A percentile compares a stretch with the other conserved stretches of the same genome.
phyloP scores from a whole-genome alignment of 768 basidiomycete genomes.

The Suillus plorans region DNA sequence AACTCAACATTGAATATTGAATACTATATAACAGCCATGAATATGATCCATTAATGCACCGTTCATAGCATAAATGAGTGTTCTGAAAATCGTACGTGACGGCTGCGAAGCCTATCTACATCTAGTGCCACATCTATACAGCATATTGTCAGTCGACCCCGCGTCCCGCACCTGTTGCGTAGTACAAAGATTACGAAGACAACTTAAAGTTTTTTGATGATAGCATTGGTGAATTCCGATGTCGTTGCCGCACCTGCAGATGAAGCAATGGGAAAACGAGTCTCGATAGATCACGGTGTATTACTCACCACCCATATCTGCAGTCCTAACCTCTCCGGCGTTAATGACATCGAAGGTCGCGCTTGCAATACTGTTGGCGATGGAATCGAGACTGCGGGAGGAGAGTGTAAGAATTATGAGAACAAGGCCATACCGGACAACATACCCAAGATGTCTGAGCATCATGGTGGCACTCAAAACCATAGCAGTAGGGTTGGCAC shows the following conservation, averaged over 20 bases:
- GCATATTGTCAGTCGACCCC: not conserved
- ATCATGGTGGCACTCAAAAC: conserved; percentile 97
- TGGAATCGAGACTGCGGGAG: conserved; percentile 71
- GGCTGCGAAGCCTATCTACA: not conserved
- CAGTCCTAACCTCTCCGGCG: conserved; percentile 83
- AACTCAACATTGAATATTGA: conserved; percentile 25
- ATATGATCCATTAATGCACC: conserved; percentile 25
- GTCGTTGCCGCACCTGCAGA: conserved; percentile 79
- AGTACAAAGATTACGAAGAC: not conserved
- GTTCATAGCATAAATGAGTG: conserved; percentile 1
- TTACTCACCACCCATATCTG: conserved; percentile 89
- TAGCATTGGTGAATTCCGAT: conserved; percentile 90
- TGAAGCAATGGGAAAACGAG: conserved; percentile 11
- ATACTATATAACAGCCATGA: conserved; percentile 12
- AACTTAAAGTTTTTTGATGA: conserved; percentile 75
- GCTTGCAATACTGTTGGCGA: conserved; percentile 91
- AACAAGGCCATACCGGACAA: conserved; percentile 20
- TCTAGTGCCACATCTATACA: conserved; percentile 8
- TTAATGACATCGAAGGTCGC: conserved; percentile 94
- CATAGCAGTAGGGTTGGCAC: conserved; percentile 97
- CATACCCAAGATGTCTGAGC: conserved; percentile 92
- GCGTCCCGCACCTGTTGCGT: not conserved
- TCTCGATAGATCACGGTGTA: not conserved
- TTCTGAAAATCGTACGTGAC: conserved; percentile 8
- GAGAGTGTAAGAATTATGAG: conserved; percentile 5